Conservation (phyloP, 768 basidiomycete genomes). For the Mycena capillaripes region DNA sequence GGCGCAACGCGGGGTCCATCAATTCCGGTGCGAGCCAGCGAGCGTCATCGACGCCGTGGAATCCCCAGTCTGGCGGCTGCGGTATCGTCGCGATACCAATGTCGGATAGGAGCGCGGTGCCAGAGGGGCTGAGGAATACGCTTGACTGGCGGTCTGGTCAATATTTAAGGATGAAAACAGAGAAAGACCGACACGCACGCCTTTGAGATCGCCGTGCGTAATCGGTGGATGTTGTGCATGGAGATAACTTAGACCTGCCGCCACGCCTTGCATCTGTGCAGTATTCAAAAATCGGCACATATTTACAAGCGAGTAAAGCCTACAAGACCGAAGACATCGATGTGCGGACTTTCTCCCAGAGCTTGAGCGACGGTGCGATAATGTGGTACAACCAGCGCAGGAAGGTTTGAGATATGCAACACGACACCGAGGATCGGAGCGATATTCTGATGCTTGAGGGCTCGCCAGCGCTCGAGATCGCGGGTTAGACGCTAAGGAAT, state of each 20-base stretch:
- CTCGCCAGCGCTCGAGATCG: conserved; percentile 31
- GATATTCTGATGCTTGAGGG: conserved; percentile 35
- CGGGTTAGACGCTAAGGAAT: conserved; percentile 26
- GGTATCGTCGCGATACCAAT: conserved; percentile 51
- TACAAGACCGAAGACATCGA: conserved; percentile 26
- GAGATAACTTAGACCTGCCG: conserved; percentile 53
- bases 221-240: conserved; percentile 55
- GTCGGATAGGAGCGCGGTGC: conserved; percentile 46
- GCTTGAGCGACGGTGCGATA: conserved; percentile 11
- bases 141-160: conserved; percentile 39
- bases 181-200: conserved; percentile 42
- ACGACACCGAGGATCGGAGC: conserved; percentile 26
- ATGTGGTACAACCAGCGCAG: conserved; percentile 26
- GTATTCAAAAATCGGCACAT: not conserved
- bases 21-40: conserved; percentile 52
- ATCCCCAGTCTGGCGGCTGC: conserved; percentile 43
- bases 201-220: conserved; percentile 59
- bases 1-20: conserved; percentile 32
- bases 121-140: conserved; percentile 53
- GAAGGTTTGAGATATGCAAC: conserved; percentile 33
- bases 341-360: not conserved
- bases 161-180: not conserved
- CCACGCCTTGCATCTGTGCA: conserved; percentile 52
- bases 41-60: conserved; percentile 40
- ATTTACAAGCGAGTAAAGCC: not conserved